Evolutionary conservation across 2,329 filamentous ascomycete species (phyloP), one percentile per base, ranked within the genome.

Genomic region (Cercospora nicotianae): DNA sequence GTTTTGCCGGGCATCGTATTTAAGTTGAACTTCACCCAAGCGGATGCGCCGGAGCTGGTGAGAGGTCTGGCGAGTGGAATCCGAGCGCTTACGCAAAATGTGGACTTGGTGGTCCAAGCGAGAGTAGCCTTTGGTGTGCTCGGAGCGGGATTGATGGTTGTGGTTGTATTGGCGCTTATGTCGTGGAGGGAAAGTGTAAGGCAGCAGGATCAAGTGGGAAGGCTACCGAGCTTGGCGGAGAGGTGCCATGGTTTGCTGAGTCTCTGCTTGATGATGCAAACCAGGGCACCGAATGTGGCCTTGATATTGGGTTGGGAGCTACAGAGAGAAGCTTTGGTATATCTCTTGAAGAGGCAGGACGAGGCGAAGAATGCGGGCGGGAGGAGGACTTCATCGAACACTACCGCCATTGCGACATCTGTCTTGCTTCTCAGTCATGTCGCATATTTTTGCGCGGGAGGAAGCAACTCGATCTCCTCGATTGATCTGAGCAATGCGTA

Each of bases 401-500:
- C 65, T 42, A 66, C 67, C 5, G 64, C 69, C 18, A 63, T 91
- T 57, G 89, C 89, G 4, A 87, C 89, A 9, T 90, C 91, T 0
- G 87, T 87, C 8, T 82, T 97, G 36, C 86, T 98, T 36, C 83
- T 96, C 48, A 90, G 96, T 72, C 90, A 94, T 80, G 84, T 88
- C 39, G 89, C 90, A 62, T 99, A 97, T 84, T 99, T 98, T 78
- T 90, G 92, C 31, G 88, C 93, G 70, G 95, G 94, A 26, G 93
- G 93, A 77, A 92, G 92, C 58, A 99, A 99, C 78, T 91, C 95
- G 48, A 97, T 99, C 72, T 96, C 94, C 12, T 94, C 91, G n/a
- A 88, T 99, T 74, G 94, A 98, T 76, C 86, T 99, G 20, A 96
- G 93, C 5, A 96, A 90, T 77, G 94, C 94, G 0, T 99, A 99